A percentile compares a stretch with the other conserved stretches of the same genome.
Conservation (phyloP, 1,139 yeast genomes). For the Suhomyces yuchorum region DNA sequence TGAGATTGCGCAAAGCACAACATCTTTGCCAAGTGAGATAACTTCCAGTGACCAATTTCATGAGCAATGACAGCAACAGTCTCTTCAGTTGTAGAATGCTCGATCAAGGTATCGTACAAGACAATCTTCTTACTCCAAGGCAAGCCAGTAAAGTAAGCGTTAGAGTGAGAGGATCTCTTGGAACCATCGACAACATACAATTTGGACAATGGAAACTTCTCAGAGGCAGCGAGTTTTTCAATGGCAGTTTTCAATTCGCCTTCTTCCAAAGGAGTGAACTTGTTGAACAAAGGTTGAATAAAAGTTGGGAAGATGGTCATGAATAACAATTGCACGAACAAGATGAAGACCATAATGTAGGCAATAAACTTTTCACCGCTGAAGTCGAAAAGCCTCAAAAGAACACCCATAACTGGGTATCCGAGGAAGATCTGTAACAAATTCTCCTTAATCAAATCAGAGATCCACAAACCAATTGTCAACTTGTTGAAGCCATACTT, state of each 20-base stretch:
- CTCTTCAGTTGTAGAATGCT: slow-evolving; percentile 73
- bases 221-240: slow-evolving; percentile 72
- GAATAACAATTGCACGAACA: slow-evolving; percentile 69
- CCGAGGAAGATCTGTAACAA: slow-evolving; percentile 60
- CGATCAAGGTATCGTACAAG: slow-evolving; percentile 84
- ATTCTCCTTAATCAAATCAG: slow-evolving; percentile 67
- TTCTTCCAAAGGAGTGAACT: slow-evolving; percentile 83
- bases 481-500: slow-evolving; percentile 89
- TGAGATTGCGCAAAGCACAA: slow-evolving; percentile 65
- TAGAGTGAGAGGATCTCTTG: slow-evolving; percentile 91
- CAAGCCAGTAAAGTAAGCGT: slow-evolving; percentile 92
- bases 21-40: slow-evolving; percentile 78
- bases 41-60: slow-evolving; percentile 97
- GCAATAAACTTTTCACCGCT: slow-evolving; percentile 81
- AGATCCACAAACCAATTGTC: slow-evolving; percentile 68
- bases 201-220: slow-evolving; percentile 82
- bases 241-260: slow-evolving; percentile 85
- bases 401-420: slow-evolving; percentile 70
- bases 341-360: slow-evolving; percentile 72
- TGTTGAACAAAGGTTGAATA: slow-evolving; percentile 91
- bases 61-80: slow-evolving; percentile 95
- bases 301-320: slow-evolving; percentile 78
- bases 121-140: slow-evolving; percentile 98
- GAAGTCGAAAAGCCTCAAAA: slow-evolving; percentile 76
- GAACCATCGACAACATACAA: slow-evolving; percentile 93